A percentile compares a stretch with the other conserved stretches of the same genome.
Conservation (phyloP, 2,329 filamentous ascomycete species). For the Ceratocystiopsis minuta region DNA sequence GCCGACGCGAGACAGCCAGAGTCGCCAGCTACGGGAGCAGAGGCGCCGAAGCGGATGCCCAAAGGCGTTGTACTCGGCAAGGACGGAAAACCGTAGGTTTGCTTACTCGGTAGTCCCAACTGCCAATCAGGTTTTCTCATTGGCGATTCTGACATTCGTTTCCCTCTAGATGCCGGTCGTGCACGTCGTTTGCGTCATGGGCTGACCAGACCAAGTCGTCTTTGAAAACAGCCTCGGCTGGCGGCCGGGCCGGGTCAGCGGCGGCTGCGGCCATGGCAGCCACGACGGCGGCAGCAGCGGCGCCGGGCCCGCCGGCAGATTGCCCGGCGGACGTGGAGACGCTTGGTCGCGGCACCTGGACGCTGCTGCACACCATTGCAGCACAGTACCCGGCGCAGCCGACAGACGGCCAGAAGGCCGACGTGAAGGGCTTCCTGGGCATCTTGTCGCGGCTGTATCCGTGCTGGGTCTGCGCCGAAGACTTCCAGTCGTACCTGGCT, state of each 20-base stretch:
- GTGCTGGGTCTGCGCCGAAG: constrained; percentile 87
- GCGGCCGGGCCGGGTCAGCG: constrained; percentile 14
- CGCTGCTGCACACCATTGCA: constrained; percentile 77
- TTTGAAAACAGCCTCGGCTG: constrained; percentile 17
- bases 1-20: constrained; percentile 17
- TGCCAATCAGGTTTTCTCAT: background rate
- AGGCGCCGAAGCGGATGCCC: constrained; percentile 36
- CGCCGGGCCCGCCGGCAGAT: constrained; percentile 33
- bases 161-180: constrained; percentile 45
- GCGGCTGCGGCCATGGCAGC: constrained; percentile 12
- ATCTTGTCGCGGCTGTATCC: constrained; percentile 80
- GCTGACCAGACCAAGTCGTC: constrained; percentile 31
- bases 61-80: constrained; percentile 60
- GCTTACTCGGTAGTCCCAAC: constrained; percentile 10
- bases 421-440: constrained; percentile 60
- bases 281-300: constrained; percentile 14
- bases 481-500: constrained; percentile 70
- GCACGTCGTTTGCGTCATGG: constrained; percentile 49
- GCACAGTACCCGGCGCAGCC: constrained; percentile 66
- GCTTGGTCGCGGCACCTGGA: constrained; percentile 82
- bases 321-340: constrained; percentile 82
- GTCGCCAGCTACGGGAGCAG: constrained; percentile 9
- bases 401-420: constrained; percentile 47
- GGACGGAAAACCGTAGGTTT: constrained; percentile 66
- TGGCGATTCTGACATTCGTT: background rate